phyloP scores from a whole-genome alignment of 768 basidiomycete genomes.

The Termitomyces sp. region DNA sequence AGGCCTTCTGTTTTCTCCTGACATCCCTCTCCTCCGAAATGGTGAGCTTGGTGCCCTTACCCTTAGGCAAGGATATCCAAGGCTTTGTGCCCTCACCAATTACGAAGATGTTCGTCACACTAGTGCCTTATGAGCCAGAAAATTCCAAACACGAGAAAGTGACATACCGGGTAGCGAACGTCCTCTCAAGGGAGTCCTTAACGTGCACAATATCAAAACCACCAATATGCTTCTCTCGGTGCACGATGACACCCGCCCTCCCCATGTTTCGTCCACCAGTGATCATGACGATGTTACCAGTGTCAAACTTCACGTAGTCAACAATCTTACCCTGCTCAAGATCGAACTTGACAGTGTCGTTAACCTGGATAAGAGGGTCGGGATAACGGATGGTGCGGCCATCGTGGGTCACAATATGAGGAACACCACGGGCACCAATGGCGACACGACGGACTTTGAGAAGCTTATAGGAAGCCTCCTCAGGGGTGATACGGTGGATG shows the following conservation, averaged over 20 bases:
- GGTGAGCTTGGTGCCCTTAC: slow-evolving; percentile 96
- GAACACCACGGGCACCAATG: slow-evolving; percentile 89
- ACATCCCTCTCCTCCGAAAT: slow-evolving; percentile 95
- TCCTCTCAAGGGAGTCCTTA: slow-evolving; percentile 90
- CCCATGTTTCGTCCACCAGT: slow-evolving; percentile 99
- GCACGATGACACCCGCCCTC: slow-evolving; percentile 91
- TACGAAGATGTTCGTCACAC: slow-evolving; percentile 96
- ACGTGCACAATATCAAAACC: slow-evolving; percentile 99
- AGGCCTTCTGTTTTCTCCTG: slow-evolving; percentile 73
- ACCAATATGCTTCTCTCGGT: slow-evolving; percentile 96
- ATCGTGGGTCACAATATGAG: slow-evolving; percentile 97
- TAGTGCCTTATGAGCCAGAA: slow-evolving; percentile 22
- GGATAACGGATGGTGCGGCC: slow-evolving; percentile 99
- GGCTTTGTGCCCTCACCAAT: slow-evolving; percentile 95
- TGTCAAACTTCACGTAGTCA: slow-evolving; percentile 93
- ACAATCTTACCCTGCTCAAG: slow-evolving; percentile 90
- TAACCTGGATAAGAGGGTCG: slow-evolving; percentile 90
- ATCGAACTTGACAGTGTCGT: slow-evolving; percentile 98
- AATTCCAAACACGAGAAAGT: neutral
- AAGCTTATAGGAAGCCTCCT: slow-evolving; percentile 97
- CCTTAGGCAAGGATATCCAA: slow-evolving; percentile 94
- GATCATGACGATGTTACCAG: slow-evolving; percentile 94
- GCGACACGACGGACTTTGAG: slow-evolving; percentile 90
- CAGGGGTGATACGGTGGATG: slow-evolving; percentile 97
- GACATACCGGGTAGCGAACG: slow-evolving; percentile 93